These are phyloP conservation scores for Paramecium bursaria DNA, from an alignment of 73 alveolate genomes.

Conservation along the genomic window DNA sequence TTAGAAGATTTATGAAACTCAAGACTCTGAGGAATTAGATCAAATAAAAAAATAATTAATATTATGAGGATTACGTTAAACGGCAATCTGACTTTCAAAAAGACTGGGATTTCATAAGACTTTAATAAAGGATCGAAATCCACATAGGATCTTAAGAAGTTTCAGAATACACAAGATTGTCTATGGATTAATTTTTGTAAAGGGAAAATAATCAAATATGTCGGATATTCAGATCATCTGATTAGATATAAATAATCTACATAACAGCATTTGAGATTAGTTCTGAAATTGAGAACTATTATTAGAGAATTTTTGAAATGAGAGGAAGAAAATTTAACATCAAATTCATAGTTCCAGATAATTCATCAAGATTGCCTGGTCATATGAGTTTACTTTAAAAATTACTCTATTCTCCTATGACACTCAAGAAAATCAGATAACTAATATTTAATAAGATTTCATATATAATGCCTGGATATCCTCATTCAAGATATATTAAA, in stretches of 20 bases:
- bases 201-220: constrained; percentile 23
- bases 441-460: not conserved
- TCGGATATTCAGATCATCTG: constrained; percentile 15
- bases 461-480: constrained; percentile 38
- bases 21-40: not conserved
- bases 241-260: constrained; percentile 5
- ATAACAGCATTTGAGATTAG: constrained; percentile 20
- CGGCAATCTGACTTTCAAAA: not conserved
- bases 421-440: not conserved
- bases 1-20: no score
- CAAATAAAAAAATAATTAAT: not conserved
- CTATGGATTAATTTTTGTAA: constrained; percentile 16
- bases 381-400: constrained; percentile 45
- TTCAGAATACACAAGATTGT: constrained; percentile 22
- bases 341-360: constrained; percentile 19
- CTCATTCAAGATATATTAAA: constrained; percentile 5
- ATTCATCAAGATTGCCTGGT: not conserved
- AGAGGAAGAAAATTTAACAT: constrained; percentile 3
- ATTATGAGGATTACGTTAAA: not conserved
- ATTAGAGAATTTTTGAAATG: constrained; percentile 35
- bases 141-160: not conserved
- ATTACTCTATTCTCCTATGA: constrained; percentile 40
- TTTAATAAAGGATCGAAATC: constrained; percentile 13
- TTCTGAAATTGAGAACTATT: constrained; percentile 7
- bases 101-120: not conserved